Evolutionary conservation across 129 eudicot species (phyloP).

Genomic region (Gnaphalium uliginosum): DNA sequence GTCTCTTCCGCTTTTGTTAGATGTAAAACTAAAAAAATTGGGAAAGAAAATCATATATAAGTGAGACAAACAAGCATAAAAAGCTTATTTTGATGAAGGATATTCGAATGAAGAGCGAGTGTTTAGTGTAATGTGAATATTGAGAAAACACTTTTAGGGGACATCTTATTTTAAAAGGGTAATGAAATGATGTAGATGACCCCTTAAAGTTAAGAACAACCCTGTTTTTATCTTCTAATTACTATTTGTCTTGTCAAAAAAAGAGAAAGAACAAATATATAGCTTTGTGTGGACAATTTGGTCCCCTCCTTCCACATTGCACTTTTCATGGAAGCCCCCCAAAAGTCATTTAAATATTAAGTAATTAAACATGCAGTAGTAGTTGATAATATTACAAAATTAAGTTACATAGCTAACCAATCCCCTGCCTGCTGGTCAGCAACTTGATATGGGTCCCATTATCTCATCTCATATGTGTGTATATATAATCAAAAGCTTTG

Average conservation of each 20-base stretch:
- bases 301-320: slow-evolving; percentile 31
- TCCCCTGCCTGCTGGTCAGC: neutral
- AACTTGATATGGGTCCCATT: slow-evolving; percentile 28
- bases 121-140: neutral
- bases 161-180: slow-evolving; percentile 36
- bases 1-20: neutral
- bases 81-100: slow-evolving; percentile 5
- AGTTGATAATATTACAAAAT: slow-evolving; percentile 7
- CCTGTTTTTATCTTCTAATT: slow-evolving; percentile 24
- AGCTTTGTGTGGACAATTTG: slow-evolving; percentile 25
- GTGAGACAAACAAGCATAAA: slow-evolving; percentile 20
- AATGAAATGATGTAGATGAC: slow-evolving; percentile 5
- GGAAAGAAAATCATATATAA: neutral
- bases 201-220: slow-evolving; percentile 8
- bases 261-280: slow-evolving; percentile 8
- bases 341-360: slow-evolving; percentile 19
- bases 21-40: no score
- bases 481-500: neutral
- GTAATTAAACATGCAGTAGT: neutral
- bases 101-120: neutral
- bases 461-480: neutral
- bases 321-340: slow-evolving; percentile 14
- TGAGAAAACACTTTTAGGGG: slow-evolving; percentile 27
- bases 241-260: slow-evolving; percentile 27
- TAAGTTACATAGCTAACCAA: neutral